These are phyloP conservation scores for Sarocladium oryzae DNA, from an alignment of 2,329 filamentous ascomycete species.

Conservation along the genomic window DNA sequence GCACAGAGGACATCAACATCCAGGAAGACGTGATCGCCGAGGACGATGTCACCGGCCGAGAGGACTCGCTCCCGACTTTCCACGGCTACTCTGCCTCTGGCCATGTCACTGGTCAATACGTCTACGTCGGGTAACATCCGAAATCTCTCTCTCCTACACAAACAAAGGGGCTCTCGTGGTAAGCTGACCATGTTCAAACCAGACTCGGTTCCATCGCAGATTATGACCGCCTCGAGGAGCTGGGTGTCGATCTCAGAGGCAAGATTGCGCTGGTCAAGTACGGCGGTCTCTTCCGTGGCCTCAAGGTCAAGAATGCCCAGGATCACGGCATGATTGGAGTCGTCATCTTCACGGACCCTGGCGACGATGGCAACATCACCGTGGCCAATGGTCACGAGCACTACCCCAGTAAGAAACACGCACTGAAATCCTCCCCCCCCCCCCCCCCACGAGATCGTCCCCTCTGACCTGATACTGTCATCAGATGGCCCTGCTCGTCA, in stretches of 20 bases:
- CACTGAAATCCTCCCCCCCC: neutral
- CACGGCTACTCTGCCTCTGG: conserved; percentile 78
- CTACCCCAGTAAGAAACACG: conserved; percentile 53
- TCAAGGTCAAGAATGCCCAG: conserved; percentile 89
- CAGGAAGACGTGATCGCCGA: conserved; percentile 68
- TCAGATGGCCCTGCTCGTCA: conserved; percentile 63
- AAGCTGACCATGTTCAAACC: too few relatives aligned
- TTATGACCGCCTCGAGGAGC: conserved; percentile 62
- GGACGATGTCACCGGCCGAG: conserved; percentile 65
- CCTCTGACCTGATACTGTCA: too few relatives aligned
- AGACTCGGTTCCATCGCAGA: conserved; percentile 62
- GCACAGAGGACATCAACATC: conserved; percentile 58
- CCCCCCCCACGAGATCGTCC: too few relatives aligned
- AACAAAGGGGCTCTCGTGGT: too few relatives aligned
- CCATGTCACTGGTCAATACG: conserved; percentile 67
- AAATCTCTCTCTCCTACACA: too few relatives aligned
- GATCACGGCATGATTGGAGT: conserved; percentile 84
- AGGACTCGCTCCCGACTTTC: conserved; percentile 68
- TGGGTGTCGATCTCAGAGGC: conserved; percentile 66
- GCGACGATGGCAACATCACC: conserved; percentile 77
- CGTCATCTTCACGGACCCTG: conserved; percentile 81
- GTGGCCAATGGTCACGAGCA: conserved; percentile 71
- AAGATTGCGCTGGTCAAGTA: conserved; percentile 88
- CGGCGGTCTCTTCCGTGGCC: conserved; percentile 76
- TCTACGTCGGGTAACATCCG: conserved; percentile 66